A percentile compares a stretch with the other conserved stretches of the same genome.
phyloP scores from a whole-genome alignment of 1,139 yeast genomes.

The Geotrichum candidum region DNA sequence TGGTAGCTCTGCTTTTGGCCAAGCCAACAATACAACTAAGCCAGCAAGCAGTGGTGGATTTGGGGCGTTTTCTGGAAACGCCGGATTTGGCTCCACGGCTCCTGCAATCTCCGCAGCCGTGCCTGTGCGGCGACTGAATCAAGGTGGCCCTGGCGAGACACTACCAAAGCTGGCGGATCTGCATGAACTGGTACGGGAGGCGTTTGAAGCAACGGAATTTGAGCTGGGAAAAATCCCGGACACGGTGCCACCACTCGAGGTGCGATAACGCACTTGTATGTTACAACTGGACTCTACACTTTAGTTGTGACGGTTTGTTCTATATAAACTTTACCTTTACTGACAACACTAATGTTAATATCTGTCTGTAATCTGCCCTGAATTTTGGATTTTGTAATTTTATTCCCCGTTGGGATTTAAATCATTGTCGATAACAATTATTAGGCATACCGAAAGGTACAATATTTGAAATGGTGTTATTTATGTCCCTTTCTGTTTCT shows the following conservation, averaged over 20 bases:
- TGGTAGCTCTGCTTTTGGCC: neutral
- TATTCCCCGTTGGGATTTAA: no score
- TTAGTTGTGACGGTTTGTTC: no score
- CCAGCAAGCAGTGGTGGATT: constrained; percentile 15
- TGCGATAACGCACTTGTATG: constrained; percentile 32
- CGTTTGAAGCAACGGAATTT: constrained; percentile 50
- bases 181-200: constrained; percentile 40
- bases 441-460: no score
- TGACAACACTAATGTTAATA: neutral
- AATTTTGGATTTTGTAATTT: neutral
- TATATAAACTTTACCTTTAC: no score
- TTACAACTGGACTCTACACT: neutral
- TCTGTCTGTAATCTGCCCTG: neutral
- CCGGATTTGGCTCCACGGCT: constrained; percentile 7
- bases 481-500: no score
- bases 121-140: neutral
- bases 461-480: no score
- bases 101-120: constrained; percentile 3
- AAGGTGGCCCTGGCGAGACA: constrained; percentile 32
- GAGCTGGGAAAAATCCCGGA: constrained; percentile 71
- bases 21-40: constrained; percentile 8
- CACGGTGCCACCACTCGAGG: constrained; percentile 61
- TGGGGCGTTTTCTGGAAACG: constrained; percentile 11
- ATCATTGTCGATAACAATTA: no score
- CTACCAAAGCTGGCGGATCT: constrained; percentile 37